These are phyloP conservation scores for Ormosia semicastrata DNA, from an alignment of 306 rosid genomes.

Conservation along the genomic window DNA sequence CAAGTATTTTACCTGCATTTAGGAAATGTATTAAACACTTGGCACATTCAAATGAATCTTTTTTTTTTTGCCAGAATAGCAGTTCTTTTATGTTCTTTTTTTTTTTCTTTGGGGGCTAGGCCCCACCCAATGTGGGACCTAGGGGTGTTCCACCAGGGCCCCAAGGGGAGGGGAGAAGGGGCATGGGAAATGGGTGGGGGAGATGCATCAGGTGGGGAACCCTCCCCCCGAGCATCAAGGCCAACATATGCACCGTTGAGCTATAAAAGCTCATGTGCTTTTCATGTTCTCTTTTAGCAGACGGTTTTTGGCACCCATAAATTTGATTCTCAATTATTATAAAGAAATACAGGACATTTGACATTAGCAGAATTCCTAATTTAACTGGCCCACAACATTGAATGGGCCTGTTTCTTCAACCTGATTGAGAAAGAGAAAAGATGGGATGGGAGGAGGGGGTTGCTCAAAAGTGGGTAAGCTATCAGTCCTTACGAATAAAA, in stretches of 20 bases:
- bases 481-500: not conserved
- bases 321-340: not conserved
- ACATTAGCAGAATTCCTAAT: not conserved
- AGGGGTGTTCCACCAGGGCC: not conserved
- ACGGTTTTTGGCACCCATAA: constrained; percentile 30
- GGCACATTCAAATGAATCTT: not conserved
- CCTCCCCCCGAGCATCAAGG: not conserved
- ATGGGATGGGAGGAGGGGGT: not conserved
- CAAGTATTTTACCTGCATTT: constrained; percentile 79
- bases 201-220: not conserved
- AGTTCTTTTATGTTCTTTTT: constrained; percentile 47
- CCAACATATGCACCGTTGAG: not conserved
- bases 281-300: constrained; percentile 60
- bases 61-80: not conserved
- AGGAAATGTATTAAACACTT: constrained; percentile 17
- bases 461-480: not conserved
- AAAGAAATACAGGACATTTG: constrained; percentile 5
- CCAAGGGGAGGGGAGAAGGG: not conserved
- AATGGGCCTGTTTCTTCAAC: not conserved
- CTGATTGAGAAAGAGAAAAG: not conserved
- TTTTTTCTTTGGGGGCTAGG: not conserved
- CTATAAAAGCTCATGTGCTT: not conserved
- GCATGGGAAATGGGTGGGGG: not conserved
- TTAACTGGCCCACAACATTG: not conserved
- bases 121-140: not conserved